Percentiles rank a stretch among this genome's conserved stretches.
Evolutionary conservation across 2,329 filamentous ascomycete species (phyloP).

Genomic region (Alternaria dauci): DNA sequence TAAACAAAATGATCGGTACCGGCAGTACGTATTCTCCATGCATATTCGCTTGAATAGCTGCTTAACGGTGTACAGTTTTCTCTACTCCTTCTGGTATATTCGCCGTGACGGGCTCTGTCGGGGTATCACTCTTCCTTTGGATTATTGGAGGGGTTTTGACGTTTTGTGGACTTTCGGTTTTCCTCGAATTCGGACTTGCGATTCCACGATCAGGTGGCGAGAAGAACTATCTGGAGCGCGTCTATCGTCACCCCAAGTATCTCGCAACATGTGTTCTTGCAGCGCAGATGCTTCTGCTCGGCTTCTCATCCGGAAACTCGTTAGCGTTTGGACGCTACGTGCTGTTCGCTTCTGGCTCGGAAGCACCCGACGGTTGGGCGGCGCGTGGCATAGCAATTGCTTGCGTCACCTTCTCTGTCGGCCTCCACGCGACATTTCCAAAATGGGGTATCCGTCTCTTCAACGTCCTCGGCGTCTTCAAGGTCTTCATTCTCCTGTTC

Average conservation of each 20-base stretch:
- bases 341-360: constrained; percentile 62
- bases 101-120: constrained; percentile 63
- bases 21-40: constrained; percentile 31
- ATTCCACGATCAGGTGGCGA: constrained; percentile 70
- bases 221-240: constrained; percentile 72
- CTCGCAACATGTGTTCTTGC: constrained; percentile 68
- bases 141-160: constrained; percentile 63
- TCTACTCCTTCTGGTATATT: constrained; percentile 67
- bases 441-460: constrained; percentile 68
- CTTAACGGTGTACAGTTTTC: constrained; percentile 52
- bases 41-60: constrained; percentile 5
- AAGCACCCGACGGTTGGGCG: constrained; percentile 62
- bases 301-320: constrained; percentile 67
- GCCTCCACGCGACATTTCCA: constrained; percentile 62
- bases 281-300: constrained; percentile 68
- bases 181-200: constrained; percentile 69
- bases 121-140: constrained; percentile 64
- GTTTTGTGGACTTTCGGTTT: constrained; percentile 67
- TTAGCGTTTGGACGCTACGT: constrained; percentile 68
- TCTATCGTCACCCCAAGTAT: constrained; percentile 67
- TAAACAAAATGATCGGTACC: constrained; percentile 45
- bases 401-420: constrained; percentile 62
- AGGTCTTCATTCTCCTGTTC: constrained; percentile 66
- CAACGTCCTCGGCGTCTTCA: constrained; percentile 68
- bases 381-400: constrained; percentile 62